Evolutionary conservation across 2,329 filamentous ascomycete species (phyloP).

Genomic region (Dothidotthia symphoricarpi): DNA sequence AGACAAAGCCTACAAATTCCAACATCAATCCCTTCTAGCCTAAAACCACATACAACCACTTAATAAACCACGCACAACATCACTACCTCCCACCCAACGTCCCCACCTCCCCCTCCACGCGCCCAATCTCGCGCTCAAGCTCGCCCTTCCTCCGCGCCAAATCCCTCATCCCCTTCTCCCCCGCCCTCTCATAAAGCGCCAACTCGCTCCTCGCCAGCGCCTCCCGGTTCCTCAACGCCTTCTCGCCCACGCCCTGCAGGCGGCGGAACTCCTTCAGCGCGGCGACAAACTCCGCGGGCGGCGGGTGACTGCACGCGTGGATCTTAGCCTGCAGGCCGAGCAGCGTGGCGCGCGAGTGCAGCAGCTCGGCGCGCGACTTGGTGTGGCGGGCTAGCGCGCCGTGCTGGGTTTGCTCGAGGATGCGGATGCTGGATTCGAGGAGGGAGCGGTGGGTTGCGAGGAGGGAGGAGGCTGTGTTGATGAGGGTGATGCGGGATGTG

Average conservation of each 20-base stretch:
- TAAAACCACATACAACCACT: too few species aligned
- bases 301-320: constrained; percentile 27
- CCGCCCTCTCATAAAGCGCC: constrained; percentile 37
- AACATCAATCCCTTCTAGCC: too few species aligned
- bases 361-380: constrained; percentile 46
- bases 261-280: constrained; percentile 37
- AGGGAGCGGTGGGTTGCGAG: constrained; percentile 40
- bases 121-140: constrained; percentile 36
- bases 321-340: constrained; percentile 44
- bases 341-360: constrained; percentile 44
- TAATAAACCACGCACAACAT: neutral
- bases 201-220: constrained; percentile 35
- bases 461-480: constrained; percentile 34
- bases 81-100: constrained; percentile 13
- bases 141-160: constrained; percentile 43
- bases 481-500: constrained; percentile 30
- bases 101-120: constrained; percentile 33
- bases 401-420: constrained; percentile 50
- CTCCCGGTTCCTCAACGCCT: constrained; percentile 32
- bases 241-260: constrained; percentile 30
- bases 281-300: constrained; percentile 23
- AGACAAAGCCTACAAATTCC: too few species aligned
- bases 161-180: constrained; percentile 40
- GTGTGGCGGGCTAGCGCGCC: constrained; percentile 45
- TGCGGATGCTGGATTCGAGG: constrained; percentile 42